phyloP scores from a whole-genome alignment of 441 rosid genomes.

The Biscutella laevigata region DNA sequence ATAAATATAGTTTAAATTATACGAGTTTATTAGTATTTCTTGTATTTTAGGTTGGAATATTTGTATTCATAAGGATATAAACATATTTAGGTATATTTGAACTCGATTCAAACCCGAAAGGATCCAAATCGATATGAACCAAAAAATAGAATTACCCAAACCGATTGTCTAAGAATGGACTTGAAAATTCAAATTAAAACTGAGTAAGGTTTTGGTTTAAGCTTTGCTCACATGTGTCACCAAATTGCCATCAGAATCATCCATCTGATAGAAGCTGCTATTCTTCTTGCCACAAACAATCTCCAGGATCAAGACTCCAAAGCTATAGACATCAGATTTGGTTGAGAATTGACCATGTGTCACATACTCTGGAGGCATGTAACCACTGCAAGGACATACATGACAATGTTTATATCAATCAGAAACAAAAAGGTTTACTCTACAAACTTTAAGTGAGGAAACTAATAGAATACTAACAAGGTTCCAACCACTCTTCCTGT shows the following conservation, averaged over 20 bases:
- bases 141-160: too few relatives aligned
- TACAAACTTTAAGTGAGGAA: neutral
- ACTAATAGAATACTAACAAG: conserved; percentile 27
- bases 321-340: conserved; percentile 36
- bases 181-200: too few relatives aligned
- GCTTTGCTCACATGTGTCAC: conserved; percentile 28
- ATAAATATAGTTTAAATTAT: too few relatives aligned
- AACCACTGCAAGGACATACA: neutral
- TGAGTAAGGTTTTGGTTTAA: neutral
- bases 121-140: too few relatives aligned
- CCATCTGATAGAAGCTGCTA: conserved; percentile 10
- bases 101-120: too few relatives aligned
- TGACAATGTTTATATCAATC: neutral
- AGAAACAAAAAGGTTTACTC: neutral
- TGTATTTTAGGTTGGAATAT: too few relatives aligned
- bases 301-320: conserved; percentile 35
- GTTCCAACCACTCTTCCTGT: conserved; percentile 43
- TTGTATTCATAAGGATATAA: too few relatives aligned
- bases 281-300: conserved; percentile 33
- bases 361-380: conserved; percentile 30
- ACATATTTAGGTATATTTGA: too few relatives aligned
- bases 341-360: conserved; percentile 29
- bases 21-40: too few relatives aligned
- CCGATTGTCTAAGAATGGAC: too few relatives aligned
- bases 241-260: conserved; percentile 16